These are phyloP conservation scores for Cyphellophora europaea DNA, from an alignment of 2,329 filamentous ascomycete genomes.

Conservation along the genomic window DNA sequence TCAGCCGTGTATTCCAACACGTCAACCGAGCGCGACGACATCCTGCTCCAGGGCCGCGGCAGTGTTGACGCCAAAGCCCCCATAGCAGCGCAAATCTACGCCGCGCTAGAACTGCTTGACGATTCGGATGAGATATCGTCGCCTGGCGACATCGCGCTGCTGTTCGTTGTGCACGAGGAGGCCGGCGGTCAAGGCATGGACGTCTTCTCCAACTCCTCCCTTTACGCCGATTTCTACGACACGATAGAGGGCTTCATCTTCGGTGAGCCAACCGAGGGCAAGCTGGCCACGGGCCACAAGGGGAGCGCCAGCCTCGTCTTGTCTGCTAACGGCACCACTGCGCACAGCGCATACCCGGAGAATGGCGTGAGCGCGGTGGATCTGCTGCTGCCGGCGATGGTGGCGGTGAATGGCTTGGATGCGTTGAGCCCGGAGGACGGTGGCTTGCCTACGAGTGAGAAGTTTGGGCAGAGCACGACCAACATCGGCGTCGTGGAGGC, in stretches of 20 bases:
- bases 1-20: conserved; percentile 29
- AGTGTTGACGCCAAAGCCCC: conserved; percentile 33
- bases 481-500: conserved; percentile 72
- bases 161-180: conserved; percentile 73
- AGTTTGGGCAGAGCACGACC: conserved; percentile 77
- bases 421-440: conserved; percentile 29
- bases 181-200: conserved; percentile 70
- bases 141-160: conserved; percentile 29
- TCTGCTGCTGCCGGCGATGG: conserved; percentile 63
- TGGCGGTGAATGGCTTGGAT: conserved; percentile 52
- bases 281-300: conserved; percentile 84
- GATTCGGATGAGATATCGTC: no score
- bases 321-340: conserved; percentile 60
- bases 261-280: conserved; percentile 82
- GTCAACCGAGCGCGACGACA: conserved; percentile 14
- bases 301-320: conserved; percentile 63
- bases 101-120: conserved; percentile 33
- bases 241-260: conserved; percentile 82
- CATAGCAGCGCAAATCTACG: conserved; percentile 31
- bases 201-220: conserved; percentile 29
- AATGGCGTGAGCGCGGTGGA: conserved; percentile 77
- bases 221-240: conserved; percentile 42
- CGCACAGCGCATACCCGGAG: conserved; percentile 86
- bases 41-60: conserved; percentile 29
- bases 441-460: conserved; percentile 63